Base-by-base conservation (phyloP, 768 basidiomycete species). In the Suillus subaureus region DNA sequence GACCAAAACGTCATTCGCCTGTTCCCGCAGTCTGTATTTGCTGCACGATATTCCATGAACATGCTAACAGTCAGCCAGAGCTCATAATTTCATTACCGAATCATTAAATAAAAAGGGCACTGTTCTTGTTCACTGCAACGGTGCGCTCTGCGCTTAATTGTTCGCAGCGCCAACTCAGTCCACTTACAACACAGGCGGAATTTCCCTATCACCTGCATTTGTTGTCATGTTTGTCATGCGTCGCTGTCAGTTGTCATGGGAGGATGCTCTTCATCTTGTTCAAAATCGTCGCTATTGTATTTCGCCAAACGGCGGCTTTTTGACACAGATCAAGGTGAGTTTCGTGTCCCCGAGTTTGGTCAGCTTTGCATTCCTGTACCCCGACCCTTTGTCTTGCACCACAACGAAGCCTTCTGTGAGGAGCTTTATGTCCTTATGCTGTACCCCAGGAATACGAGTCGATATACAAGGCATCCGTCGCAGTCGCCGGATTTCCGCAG, bases 171-270 rank as follows among this genome's bases (percentile, higher is more conserved):
- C n/a, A 21, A 61, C 43, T 58, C 31, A 62, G 51, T 33, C 51
- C 31, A 11, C 40, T 55, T 47, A 11, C 57, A 42, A 42, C 60
- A 8, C 68, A 94, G 93, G 93, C 45, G 94, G 94, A 4, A 96
- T 96, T 74, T 91, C 89, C 66, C 82, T 95, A 13, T 94, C 93
- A 3, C 94, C 94, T 0, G 86, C 93, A 1, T 94, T 96, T 65
- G 94, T 94, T 28, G 91, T 96, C 62, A 95, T 95, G 92, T 96
- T 92, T 73, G 93, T 93, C 43, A 96, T 96, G 94, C 90, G 92
- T 66, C 86, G 90, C 70, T 88, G 88, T 74, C 86, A 87, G 35
- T 78, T 94, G 35, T 88, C 88, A 45, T 95, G 91, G 90, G 93
- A 95, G 79, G 93, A 96, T 63, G 94, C 93, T 0, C 81, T 96